Conservation (phyloP, 1,284 basidiomycete species). For the Stygiomarasmius scandens region DNA sequence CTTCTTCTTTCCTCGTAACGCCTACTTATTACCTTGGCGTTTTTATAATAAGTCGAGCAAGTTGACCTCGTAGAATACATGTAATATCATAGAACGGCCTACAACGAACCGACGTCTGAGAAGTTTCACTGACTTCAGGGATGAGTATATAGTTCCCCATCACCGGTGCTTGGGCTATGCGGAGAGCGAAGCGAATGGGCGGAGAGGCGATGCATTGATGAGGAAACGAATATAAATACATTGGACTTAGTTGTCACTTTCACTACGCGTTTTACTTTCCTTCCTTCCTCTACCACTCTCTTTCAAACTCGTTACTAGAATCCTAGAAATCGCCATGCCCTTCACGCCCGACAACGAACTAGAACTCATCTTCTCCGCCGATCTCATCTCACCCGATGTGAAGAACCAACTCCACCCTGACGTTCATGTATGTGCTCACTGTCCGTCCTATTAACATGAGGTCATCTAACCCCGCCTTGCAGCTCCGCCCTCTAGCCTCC, state of each 20-base stretch:
- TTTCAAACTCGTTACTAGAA: background rate
- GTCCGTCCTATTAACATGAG: background rate
- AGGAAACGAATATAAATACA: background rate
- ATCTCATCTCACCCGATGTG: constrained; percentile 73
- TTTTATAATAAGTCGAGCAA: no score
- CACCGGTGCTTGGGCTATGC: background rate
- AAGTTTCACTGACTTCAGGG: no score
- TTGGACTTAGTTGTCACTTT: no score
- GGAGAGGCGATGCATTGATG: background rate
- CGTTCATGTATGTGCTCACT: constrained; percentile 49
- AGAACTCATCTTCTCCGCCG: constrained; percentile 62
- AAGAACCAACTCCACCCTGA: constrained; percentile 56
- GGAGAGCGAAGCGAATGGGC: background rate
- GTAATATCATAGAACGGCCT: no score
- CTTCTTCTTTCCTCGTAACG: no score
- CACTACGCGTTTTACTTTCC: background rate
- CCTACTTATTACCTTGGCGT: no score
- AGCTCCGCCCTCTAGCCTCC: constrained; percentile 89
- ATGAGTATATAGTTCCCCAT: background rate
- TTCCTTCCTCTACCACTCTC: background rate
- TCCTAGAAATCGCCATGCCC: constrained; percentile 5
- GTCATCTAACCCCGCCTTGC: constrained; percentile 6
- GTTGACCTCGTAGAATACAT: no score
- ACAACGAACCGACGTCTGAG: no score
- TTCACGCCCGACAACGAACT: constrained; percentile 70